Base-by-base conservation (phyloP, 2,329 filamentous ascomycete species). In the Arthrobotrys pseudoclavata region DNA sequence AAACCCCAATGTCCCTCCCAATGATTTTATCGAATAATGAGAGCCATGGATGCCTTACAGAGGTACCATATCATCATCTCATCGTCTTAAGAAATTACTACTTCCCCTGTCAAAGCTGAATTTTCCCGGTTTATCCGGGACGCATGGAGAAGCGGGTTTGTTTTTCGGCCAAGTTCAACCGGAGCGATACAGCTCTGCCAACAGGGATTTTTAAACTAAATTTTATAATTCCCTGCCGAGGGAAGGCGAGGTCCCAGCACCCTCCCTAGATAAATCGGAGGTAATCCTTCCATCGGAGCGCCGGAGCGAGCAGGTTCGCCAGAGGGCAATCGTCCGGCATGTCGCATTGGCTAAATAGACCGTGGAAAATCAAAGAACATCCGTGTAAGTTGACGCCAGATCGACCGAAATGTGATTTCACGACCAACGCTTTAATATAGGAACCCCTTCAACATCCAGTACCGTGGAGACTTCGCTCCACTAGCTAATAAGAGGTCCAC, bases 81-180 rank as follows among this genome's bases (percentile, higher is more conserved):
- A 63, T 70, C 66, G 48, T 50, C 37, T n/a, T 50, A 61, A 64
- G 66, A 72, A 72, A 72, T 64, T 61, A 42, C 72, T 64, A 50
- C 42, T 70, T 37, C 31, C 57, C 69, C 50, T 76, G 72, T 70
- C 64, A 70, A 76, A 76, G 60, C 66, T 76, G 72, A 63, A 70
- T 76, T 76, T 66, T 76, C 72, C 72, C 72, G 72, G 50, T 76
- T 76, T 76, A 76, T 70, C 72, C 72, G 66, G 72, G 37, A 66
- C 69, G 37, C 31, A 48, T 69, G 48, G 40, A 76, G 55, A 64
- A 63, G 64, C 71, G 71, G 69, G 71, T 64, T 63, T 76, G 64
- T 55, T 64, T 63, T 63, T 74, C 69, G 69, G 70, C 62, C 66
- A 70, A 76, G 55, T 63, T 76, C 71, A 69, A 62, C 71, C 66